Evolutionary conservation across 768 basidiomycete genomes (phyloP), one percentile per base, ranked within the genome.

Genomic region (Exidia glandulosa): DNA sequence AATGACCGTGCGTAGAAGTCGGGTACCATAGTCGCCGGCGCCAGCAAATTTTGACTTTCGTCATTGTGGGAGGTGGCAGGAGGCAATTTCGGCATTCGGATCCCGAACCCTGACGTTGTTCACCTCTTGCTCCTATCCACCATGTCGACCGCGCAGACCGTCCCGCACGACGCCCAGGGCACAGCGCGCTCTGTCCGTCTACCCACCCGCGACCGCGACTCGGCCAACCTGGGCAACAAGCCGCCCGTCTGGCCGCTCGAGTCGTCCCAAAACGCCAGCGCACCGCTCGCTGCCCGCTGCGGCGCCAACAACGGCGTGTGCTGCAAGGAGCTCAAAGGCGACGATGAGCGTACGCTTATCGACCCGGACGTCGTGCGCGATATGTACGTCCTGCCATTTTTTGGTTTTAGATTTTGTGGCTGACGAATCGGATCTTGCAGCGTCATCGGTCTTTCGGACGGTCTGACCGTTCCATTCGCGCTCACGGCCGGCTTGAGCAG

Each of bases 381-480:
- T 63, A 82, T 91, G 90, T 92, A 67, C 69, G 88, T 74, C 19
- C 48, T 23, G 10, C 41, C 0, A 63, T 63, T 32, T 61, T 60
- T 64, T 41, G 25, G 5, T n/a, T 1, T 1, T 27, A 58, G 37
- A 1, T 31, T 58, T 7, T 19, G 19, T 27, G 1, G 14, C 37
- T 23, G 31, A 33, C 27, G 9, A 27, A n/a, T 33, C 56, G 50
- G 19, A 32, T 57, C 66, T 33, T 47, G 13, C 67, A 91, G 90
- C 56, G 81, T 94, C 54, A 93, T 93, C 62, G 92, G 92, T n/a
- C 83, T 93, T 9, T 89, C 88, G 0, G 91, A 94, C 66, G 91
- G 92, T 6, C 75, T 94, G 56, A 94, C 93, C 0, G 91, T 95
- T 1, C 93, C 93, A 0, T 95, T 95, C 69, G 93, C 93, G 9